Evolutionary conservation across 75 land plant species (phyloP).

Genomic region (Ceratopteris richardii): DNA sequence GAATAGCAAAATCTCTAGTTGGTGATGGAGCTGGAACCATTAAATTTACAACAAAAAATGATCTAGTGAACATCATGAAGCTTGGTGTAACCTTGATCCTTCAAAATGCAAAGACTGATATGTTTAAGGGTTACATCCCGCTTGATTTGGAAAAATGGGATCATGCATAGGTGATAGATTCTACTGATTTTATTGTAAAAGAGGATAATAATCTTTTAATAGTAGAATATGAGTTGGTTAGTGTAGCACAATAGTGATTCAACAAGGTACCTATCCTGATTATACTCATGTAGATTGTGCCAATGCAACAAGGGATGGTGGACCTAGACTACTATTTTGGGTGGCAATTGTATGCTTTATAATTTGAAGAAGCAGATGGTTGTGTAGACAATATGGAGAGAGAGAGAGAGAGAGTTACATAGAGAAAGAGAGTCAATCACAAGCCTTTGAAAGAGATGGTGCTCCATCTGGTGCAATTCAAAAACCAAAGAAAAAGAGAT

Average conservation of each 20-base stretch:
- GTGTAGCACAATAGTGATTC: conserved; percentile 43
- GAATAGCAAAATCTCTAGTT: conserved; percentile 61
- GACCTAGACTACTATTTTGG: too few species aligned
- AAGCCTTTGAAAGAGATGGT: too few species aligned
- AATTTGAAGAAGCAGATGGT: too few species aligned
- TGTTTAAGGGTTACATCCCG: conserved; percentile 81
- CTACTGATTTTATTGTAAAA: conserved; percentile 57
- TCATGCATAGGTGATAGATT: conserved; percentile 67
- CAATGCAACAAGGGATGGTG: too few species aligned
- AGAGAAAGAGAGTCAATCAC: too few species aligned
- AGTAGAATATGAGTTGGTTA: conserved; percentile 73
- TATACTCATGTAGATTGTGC: too few species aligned
- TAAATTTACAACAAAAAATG: conserved; percentile 61
- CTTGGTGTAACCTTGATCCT: conserved; percentile 49
- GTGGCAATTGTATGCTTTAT: too few species aligned
- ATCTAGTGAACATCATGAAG: conserved; percentile 75
- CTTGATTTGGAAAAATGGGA: conserved; percentile 78
- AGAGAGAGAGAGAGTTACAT: too few species aligned
- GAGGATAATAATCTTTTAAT: conserved; percentile 76
- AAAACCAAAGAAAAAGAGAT: too few species aligned
- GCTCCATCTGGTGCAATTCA: too few species aligned
- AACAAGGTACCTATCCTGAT: too few species aligned
- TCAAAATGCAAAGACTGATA: conserved; percentile 76
- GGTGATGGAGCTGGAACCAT: conserved; percentile 69
- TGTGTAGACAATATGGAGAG: too few species aligned